Base-by-base conservation (phyloP, 2,329 filamentous ascomycete genomes). In the Coniochaeta sp. region DNA sequence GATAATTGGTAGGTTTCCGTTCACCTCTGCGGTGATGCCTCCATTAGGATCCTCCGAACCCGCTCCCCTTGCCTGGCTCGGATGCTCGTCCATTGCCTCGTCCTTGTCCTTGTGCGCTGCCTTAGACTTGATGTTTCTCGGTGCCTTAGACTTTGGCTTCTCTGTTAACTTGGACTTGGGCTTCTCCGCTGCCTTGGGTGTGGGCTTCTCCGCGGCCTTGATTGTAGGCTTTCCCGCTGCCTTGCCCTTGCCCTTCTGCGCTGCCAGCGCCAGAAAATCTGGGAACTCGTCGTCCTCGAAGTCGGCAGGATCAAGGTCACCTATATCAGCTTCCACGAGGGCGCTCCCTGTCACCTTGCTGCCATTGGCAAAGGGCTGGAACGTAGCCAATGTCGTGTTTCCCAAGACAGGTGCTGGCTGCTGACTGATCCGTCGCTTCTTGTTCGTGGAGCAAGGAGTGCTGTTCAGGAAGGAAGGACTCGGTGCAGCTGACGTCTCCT, bases 291-390 rank as follows among this genome's bases (percentile, higher is more conserved):
- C 51, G 1, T 54, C 53, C 8, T 52, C 51, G 10, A 46, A 16
- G 14, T 30, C 28, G 1, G 55, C 55, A 3, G 57, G 46, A 32
- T 58, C 56, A 8, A 58, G 50, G 28, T 42, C 55, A 9, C 55
- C 56, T n/a, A 56, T 20, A 2, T 50, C 42, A 6, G 38, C 48
- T 3, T 8, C 8, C 8, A 53, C 24, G 4, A n/a, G 8, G 3
- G n/a, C 10, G 6, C 38, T n/a, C 10, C 24, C 28, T 13, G 26
- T 9, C 14, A 24, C 28, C 1, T 40, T 32, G 16, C 31, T 24
- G 30, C n/a, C 16, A n/a, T 10, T 40, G n/a, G 16, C 16, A 3
- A n/a, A n/a, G n/a, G n/a, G n/a, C n/a, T n/a, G n/a, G n/a, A n/a
- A n/a, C n/a, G n/a, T n/a, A n/a, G n/a, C n/a, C n/a, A n/a, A n/a